Conservation (phyloP, 2,329 filamentous ascomycete species). For the Dactylellina drechsleri region DNA sequence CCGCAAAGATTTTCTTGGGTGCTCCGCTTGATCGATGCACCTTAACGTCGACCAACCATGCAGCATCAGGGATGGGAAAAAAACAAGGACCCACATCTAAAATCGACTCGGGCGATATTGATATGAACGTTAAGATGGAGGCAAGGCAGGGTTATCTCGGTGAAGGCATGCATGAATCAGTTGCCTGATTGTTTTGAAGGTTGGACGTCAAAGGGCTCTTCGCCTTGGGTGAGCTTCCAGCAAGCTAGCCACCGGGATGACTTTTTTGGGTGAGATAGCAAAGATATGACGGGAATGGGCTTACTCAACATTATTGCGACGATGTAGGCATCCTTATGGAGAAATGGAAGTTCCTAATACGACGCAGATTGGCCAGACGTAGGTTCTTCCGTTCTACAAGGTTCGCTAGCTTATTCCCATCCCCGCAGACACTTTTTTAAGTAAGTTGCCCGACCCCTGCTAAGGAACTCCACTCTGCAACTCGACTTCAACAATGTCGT, state of each 20-base stretch:
- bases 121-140: background rate
- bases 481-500: no score
- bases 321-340: slow-evolving; percentile 2
- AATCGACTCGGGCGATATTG: slow-evolving; percentile 5
- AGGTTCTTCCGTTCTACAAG: background rate
- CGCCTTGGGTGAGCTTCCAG: background rate
- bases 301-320: slow-evolving; percentile 18
- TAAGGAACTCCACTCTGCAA: no score
- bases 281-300: slow-evolving; percentile 9
- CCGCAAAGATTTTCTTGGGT: slow-evolving; percentile 25
- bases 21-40: background rate
- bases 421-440: background rate
- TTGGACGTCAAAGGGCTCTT: background rate
- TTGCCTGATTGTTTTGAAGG: slow-evolving; percentile 13
- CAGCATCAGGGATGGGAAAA: background rate
- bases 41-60: slow-evolving; percentile 36
- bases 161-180: slow-evolving; percentile 16
- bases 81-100: slow-evolving; percentile 16
- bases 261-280: no score
- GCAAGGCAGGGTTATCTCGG: background rate
- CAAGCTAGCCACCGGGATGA: background rate
- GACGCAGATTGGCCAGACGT: slow-evolving; percentile 2
- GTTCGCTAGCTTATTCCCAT: slow-evolving; percentile 4
- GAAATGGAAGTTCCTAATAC: background rate
- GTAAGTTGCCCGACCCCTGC: background rate